phyloP scores from a whole-genome alignment of 2,329 filamentous ascomycete genomes.

The Pleurostoma richardsiae region DNA sequence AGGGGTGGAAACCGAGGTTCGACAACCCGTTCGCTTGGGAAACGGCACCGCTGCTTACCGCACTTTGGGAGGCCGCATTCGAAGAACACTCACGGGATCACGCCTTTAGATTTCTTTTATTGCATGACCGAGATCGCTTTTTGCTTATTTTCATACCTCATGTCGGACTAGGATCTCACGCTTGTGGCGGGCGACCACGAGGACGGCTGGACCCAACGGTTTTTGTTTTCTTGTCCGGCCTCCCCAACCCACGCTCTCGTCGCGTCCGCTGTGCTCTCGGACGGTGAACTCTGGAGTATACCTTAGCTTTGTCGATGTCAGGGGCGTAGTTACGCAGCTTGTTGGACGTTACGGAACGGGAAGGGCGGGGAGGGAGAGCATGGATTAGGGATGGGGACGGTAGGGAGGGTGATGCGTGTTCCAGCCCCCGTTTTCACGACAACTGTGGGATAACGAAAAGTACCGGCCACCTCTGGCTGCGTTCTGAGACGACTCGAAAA shows the following conservation, averaged over 20 bases:
- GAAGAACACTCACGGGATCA: constrained; percentile 23
- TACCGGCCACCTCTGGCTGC: background rate
- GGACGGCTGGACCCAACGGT: constrained; percentile 17
- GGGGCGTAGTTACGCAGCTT: background rate
- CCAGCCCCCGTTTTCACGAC: background rate
- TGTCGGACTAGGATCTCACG: constrained; percentile 28
- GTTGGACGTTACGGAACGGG: background rate
- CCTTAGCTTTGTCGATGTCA: constrained; percentile 5
- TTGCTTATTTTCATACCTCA: constrained; percentile 22
- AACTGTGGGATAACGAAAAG: background rate
- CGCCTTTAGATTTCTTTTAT: constrained; percentile 14
- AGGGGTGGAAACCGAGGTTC: too few relatives aligned
- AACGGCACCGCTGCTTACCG: constrained; percentile 2
- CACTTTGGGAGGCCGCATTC: constrained; percentile 18
- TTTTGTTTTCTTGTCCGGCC: constrained; percentile 1
- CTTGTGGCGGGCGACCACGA: constrained; percentile 23
- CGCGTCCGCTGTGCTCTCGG: constrained; percentile 3
- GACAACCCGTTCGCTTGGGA: background rate
- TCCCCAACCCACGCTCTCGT: background rate
- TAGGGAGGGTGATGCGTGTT: background rate
- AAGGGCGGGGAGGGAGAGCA: background rate
- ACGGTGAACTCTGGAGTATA: constrained; percentile 12
- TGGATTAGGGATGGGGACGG: background rate
- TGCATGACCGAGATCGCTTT: constrained; percentile 15
- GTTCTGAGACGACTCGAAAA: constrained; percentile 10